Evolutionary conservation across 352 stramenopile species (phyloP).

Genomic region (Phytopythium sindhum): DNA sequence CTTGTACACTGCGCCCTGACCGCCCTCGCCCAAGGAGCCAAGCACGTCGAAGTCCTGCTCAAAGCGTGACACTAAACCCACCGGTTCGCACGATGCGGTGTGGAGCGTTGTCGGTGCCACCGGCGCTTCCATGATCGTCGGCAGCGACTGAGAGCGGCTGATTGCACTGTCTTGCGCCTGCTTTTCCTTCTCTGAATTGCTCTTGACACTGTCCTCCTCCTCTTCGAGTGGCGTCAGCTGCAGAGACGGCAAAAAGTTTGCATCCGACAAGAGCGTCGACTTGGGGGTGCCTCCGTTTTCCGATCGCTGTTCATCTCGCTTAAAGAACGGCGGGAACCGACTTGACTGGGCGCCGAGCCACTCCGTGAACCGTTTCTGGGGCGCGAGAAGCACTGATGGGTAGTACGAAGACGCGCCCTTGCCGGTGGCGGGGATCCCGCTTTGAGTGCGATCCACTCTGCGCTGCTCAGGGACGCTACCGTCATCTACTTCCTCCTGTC

Average conservation of each 20-base stretch:
- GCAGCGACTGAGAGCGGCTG: constrained; percentile 4
- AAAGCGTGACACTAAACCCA: constrained; percentile 41
- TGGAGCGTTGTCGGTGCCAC: neutral
- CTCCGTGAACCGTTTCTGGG: constrained; percentile 42
- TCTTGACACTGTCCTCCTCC: constrained; percentile 18
- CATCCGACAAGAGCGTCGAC: neutral
- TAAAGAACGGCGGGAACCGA: constrained; percentile 38
- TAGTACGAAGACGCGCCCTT: constrained; percentile 22
- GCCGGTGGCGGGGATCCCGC: constrained; percentile 14
- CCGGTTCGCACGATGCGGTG: constrained; percentile 5
- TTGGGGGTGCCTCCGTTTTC: constrained; percentile 3
- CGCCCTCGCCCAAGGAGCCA: constrained; percentile 57
- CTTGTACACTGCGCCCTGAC: constrained; percentile 74
- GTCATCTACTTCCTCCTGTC: constrained; percentile 22
- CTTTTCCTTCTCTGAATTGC: constrained; percentile 18
- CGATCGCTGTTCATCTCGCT: constrained; percentile 17
- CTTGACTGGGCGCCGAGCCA: constrained; percentile 42
- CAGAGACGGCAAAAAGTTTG: constrained; percentile 1
- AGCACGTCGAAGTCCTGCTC: constrained; percentile 75
- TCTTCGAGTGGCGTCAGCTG: constrained; percentile 5
- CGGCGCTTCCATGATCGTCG: constrained; percentile 1
- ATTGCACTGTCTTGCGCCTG: constrained; percentile 2
- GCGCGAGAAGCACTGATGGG: constrained; percentile 29
- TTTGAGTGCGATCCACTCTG: constrained; percentile 10
- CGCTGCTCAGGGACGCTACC: constrained; percentile 9